Percentiles rank a stretch among this genome's conserved stretches.
These are phyloP conservation scores for Termitomyces sp. DNA, from an alignment of 768 basidiomycete genomes.

Conservation along the genomic window DNA sequence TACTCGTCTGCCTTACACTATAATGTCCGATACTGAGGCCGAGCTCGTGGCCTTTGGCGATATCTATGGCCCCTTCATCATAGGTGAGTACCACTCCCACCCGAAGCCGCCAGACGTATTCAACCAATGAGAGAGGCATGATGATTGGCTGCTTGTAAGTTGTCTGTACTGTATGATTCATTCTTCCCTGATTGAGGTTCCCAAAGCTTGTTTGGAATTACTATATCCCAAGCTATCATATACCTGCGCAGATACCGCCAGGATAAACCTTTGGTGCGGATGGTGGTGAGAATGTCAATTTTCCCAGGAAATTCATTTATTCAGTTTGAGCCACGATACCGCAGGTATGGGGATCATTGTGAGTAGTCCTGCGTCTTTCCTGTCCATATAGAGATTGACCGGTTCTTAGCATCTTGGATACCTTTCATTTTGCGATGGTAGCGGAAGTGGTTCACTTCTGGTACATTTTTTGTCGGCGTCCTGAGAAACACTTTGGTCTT, in stretches of 20 bases:
- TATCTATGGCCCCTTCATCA: constrained; percentile 7
- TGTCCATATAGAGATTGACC: too few species aligned
- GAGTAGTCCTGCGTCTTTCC: not conserved
- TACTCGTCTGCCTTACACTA: not conserved
- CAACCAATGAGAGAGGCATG: constrained; percentile 1
- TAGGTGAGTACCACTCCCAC: not conserved
- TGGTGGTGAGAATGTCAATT: not conserved
- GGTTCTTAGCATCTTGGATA: constrained; percentile 3
- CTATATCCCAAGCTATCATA: constrained; percentile 6
- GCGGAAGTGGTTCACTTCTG: constrained; percentile 9
- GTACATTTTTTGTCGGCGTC: constrained; percentile 5
- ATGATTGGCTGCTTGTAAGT: constrained; percentile 11
- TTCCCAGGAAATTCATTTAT: not conserved
- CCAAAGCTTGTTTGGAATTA: constrained; percentile 5
- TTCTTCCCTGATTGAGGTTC: not conserved
- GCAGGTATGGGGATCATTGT: constrained; percentile 9
- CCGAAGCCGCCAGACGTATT: not conserved
- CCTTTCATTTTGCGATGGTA: constrained; percentile 9
- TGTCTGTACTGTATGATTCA: not conserved
- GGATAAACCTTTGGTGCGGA: constrained; percentile 2
- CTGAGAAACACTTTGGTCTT: constrained; percentile 3
- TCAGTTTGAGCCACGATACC: not conserved
- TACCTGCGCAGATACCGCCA: constrained; percentile 6
- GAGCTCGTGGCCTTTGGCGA: constrained; percentile 6
- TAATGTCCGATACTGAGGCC: constrained; percentile 1